Evolutionary conservation across 352 stramenopile genomes (phyloP).

Genomic region (Blastocystis sp.): DNA sequence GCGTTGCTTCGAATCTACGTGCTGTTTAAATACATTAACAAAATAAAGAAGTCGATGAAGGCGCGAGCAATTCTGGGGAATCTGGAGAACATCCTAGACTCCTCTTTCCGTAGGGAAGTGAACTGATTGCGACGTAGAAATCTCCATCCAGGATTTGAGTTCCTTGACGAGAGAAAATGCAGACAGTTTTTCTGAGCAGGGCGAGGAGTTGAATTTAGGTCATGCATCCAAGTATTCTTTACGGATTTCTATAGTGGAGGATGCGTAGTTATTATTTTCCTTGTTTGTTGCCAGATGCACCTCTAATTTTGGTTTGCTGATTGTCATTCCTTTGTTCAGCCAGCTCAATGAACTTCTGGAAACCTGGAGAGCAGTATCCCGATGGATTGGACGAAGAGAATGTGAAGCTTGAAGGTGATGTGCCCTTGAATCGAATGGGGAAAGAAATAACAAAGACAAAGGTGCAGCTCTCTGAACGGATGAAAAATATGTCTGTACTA

Average conservation of each 20-base stretch:
- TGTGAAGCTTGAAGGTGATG: background rate
- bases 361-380: constrained; percentile 32
- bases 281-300: background rate
- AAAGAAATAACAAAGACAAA: background rate
- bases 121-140: background rate
- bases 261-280: background rate
- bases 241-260: background rate
- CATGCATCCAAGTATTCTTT: background rate
- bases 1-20: background rate
- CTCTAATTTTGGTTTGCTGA: background rate
- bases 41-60: background rate
- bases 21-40: background rate
- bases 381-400: background rate
- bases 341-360: constrained; percentile 43
- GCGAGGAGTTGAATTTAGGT: background rate
- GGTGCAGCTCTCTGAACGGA: constrained; percentile 5
- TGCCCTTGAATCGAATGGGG: background rate
- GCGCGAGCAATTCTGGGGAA: background rate
- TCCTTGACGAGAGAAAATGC: background rate
- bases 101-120: background rate
- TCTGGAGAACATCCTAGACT: background rate
- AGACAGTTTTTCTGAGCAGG: background rate
- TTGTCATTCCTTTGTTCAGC: background rate
- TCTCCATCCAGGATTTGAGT: background rate
- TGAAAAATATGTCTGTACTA: background rate